Evolutionary conservation across 1,139 yeast genomes (phyloP), one percentile per base, ranked within the genome.

Genomic region (Protomyces macrosporus): DNA sequence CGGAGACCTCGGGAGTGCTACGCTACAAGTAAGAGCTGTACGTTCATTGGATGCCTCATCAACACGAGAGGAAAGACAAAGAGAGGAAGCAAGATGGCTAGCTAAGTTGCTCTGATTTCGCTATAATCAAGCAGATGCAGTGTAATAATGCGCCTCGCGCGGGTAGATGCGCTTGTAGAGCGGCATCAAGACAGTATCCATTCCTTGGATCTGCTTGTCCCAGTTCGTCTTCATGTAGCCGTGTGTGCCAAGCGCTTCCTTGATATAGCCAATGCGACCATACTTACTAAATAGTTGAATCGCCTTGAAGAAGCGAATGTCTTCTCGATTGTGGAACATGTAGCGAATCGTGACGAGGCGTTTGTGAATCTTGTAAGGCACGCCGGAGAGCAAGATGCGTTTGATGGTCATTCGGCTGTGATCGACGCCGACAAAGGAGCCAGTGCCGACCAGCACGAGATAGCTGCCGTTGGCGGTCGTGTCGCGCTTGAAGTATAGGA

Each of bases 191-290:
- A 93, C 85, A 12, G 90, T 86, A 75, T 95, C 98, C 76, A 91
- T 97, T 0, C 97, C 88, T 56, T 89, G 84, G 71, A 95, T 79
- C 72, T 86, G 88, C 65, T 95, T 95, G 74, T 95, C 98, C 72
- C 95, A 95, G 30, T 89, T 88, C 32, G 97, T 97, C 78, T 95
- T 95, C 81, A 87, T 91, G 77, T 93, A 90, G 68, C 99, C 99
- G 75, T 95, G 98, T 2, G 98, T 95, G 77, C 99, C 99, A 77
- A 95, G 81, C 74, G 91, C 84, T 74, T 93, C 98, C 75, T 90
- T 91, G 74, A 95, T 70, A 52, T 63, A 69, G 65, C 99, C 99
- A 50, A 90, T 81, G 74, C 97, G 84, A 60, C 98, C 98, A 70
- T 86, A 82, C 74, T 89, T 90, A 55, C 98, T 91, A 75, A 90